Conservation (phyloP, 345 rosid species). For the Eucalyptus sp. region DNA sequence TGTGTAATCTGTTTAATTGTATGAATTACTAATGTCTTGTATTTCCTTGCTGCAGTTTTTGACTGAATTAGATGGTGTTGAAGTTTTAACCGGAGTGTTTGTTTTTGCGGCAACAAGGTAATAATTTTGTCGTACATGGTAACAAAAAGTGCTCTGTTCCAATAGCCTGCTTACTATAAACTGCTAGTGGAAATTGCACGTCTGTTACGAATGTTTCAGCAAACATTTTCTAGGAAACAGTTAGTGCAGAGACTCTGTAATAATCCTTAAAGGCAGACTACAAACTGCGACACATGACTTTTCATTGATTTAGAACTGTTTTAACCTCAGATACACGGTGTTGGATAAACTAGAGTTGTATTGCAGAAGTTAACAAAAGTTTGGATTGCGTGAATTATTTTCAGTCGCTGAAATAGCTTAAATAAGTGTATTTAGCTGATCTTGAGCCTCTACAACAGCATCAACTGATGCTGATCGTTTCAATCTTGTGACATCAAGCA, state of each 20-base stretch:
- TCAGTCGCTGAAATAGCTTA: not conserved
- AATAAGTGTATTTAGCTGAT: not conserved
- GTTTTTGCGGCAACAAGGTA: constrained; percentile 99
- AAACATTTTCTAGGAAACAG: not conserved
- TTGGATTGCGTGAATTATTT: not conserved
- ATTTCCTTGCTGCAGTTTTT: constrained; percentile 44
- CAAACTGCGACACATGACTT: not conserved
- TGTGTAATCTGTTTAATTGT: not conserved
- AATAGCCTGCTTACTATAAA: not conserved
- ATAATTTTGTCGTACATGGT: not conserved
- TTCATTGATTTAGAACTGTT: not conserved
- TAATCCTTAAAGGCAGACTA: not conserved
- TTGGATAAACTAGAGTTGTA: not conserved
- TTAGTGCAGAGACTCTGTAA: not conserved
- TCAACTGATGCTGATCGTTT: not conserved
- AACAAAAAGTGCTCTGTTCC: not conserved
- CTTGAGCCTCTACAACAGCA: not conserved
- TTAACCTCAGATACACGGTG: not conserved
- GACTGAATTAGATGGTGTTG: constrained; percentile 93
- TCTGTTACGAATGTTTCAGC: not conserved
- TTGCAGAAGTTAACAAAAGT: not conserved
- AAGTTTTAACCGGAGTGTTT: constrained; percentile 90
- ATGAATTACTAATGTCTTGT: constrained; percentile 4
- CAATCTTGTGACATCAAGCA: not conserved
- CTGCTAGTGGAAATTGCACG: not conserved